A percentile compares a stretch with the other conserved stretches of the same genome.
phyloP scores from a whole-genome alignment of 225 moss, liverwort and hornwort species.

The Bryoerythrophyllum caledonicum region DNA sequence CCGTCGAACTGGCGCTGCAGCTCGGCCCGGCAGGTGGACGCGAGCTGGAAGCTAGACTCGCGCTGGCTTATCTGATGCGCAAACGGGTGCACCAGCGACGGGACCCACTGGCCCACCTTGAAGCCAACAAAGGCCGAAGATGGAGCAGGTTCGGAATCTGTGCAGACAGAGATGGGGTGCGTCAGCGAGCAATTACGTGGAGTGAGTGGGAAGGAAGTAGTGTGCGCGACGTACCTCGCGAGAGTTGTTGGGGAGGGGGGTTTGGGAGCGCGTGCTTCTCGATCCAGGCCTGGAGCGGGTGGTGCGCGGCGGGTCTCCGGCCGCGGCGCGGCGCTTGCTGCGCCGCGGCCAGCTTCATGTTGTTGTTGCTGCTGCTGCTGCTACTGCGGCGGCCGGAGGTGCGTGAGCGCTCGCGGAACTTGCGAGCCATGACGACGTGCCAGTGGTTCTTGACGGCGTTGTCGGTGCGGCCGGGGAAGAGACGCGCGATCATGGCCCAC shows the following conservation, averaged over 20 bases:
- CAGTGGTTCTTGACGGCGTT: slow-evolving; percentile 99
- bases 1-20: slow-evolving; percentile 40
- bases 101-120: slow-evolving; percentile 68
- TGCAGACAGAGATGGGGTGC: no score
- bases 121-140: slow-evolving; percentile 43
- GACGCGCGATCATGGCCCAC: slow-evolving; percentile 96
- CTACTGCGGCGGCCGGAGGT: slow-evolving; percentile 67
- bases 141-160: no score
- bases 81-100: slow-evolving; percentile 40
- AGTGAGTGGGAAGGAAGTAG: no score
- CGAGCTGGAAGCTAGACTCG: slow-evolving; percentile 13
- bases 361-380: no score
- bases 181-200: no score
- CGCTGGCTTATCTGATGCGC: slow-evolving; percentile 4
- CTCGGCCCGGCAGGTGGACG: slow-evolving; percentile 64
- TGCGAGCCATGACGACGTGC: slow-evolving; percentile 94
- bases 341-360: background rate
- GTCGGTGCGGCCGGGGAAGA: slow-evolving; percentile 92
- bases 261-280: slow-evolving; percentile 61
- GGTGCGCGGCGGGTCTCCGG: slow-evolving; percentile 39
- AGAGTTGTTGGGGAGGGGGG: background rate
- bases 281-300: slow-evolving; percentile 79
- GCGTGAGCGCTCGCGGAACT: slow-evolving; percentile 84
- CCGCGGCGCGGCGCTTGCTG: slow-evolving; percentile 67
- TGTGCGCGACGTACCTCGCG: no score